Percentiles rank a stretch among this genome's conserved stretches.
Conservation (phyloP, 495 filamentous ascomycete species). For the Pseudotulostoma volvatum region DNA sequence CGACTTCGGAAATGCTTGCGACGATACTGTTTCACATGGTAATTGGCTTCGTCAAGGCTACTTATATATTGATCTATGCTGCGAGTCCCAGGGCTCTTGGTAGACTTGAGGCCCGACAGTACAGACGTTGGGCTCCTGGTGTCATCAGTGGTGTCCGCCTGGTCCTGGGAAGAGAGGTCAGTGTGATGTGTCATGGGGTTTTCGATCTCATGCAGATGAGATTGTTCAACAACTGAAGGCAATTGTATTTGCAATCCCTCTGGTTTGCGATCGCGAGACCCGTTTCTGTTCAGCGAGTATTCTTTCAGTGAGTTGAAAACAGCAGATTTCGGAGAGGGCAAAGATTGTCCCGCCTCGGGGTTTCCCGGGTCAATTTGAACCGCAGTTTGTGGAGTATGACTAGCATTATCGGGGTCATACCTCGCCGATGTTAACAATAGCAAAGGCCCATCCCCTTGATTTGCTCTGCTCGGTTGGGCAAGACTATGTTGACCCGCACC, state of each 20-base stretch:
- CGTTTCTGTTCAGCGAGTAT: conserved; percentile 42
- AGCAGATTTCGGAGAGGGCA: conserved; percentile 41
- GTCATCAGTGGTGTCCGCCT: conserved; percentile 17
- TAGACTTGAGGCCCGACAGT: conserved; percentile 30
- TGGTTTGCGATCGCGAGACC: conserved; percentile 66
- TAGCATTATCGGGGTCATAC: conserved; percentile 30
- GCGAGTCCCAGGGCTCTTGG: conserved; percentile 39
- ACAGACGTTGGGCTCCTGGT: conserved; percentile 32
- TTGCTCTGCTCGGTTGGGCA: conserved; percentile 12
- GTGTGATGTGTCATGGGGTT: conserved; percentile 3
- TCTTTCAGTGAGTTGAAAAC: conserved; percentile 42
- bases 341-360: conserved; percentile 29
- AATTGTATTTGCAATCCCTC: conserved; percentile 63
- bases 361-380: conserved; percentile 28
- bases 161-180: conserved; percentile 3
- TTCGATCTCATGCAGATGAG: conserved; percentile 3
- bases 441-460: conserved; percentile 12
- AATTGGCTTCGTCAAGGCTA: conserved; percentile 63
- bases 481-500: conserved; percentile 6
- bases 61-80: conserved; percentile 77
- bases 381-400: conserved; percentile 36
- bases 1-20: conserved; percentile 43
- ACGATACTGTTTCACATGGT: conserved; percentile 38
- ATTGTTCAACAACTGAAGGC: conserved; percentile 34
- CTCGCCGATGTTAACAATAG: conserved; percentile 33